Base-by-base conservation (phyloP, 2,329 filamentous ascomycete genomes). In the Xylogone sp. region DNA sequence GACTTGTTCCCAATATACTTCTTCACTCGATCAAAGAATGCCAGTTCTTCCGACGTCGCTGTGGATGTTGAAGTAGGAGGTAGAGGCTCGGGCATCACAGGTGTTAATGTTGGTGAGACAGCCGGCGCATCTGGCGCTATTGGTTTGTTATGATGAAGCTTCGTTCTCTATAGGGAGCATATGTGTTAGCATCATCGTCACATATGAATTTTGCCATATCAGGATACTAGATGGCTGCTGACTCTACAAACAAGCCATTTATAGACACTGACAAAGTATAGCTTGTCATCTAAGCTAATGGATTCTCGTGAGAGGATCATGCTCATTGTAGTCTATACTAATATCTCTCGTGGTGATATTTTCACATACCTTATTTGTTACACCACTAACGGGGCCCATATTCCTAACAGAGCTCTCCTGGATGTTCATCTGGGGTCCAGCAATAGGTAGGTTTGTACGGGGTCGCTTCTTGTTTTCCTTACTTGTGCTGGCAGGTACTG, bases 11-110 rank as follows among this genome's bases (percentile, higher is more conserved):
- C 86, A 52, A 99, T 90, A 63, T 87, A 93, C 71, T 99, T 99
- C 79, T 97, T 97, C 18, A 94, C 91, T 7, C 91, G 86, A 55
- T 99, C 94, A 62, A 99, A 99, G 71, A 97, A 97, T 2, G 84
- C 84, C 48, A 97, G 79, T 65, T 97, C 93, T 52, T 97, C 93
- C 49, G 85, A 81, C 21, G 81, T 88, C 1, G 90, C 88, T n/a
- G 84, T 84, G 8, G 85, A 76, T 1, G 85, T 83, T 0, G 85
- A 82, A 0, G 84, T 85, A 1, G 92, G 91, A 13, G 88, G 84
- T 27, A 97, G 81, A 2, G 94, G 92, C 65, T 93, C 88, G 1
- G 94, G 94, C 59, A 96, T 82, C 46, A 90, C 83, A 12, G 94
- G 94, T 1, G 93, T 91, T 45, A 99, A 74, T 0, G 90, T 96